Percentiles rank a stretch among this genome's conserved stretches.
These are phyloP conservation scores for Gracilaria domingensis DNA, from an alignment of 23 red algal genomes.

Conservation along the genomic window DNA sequence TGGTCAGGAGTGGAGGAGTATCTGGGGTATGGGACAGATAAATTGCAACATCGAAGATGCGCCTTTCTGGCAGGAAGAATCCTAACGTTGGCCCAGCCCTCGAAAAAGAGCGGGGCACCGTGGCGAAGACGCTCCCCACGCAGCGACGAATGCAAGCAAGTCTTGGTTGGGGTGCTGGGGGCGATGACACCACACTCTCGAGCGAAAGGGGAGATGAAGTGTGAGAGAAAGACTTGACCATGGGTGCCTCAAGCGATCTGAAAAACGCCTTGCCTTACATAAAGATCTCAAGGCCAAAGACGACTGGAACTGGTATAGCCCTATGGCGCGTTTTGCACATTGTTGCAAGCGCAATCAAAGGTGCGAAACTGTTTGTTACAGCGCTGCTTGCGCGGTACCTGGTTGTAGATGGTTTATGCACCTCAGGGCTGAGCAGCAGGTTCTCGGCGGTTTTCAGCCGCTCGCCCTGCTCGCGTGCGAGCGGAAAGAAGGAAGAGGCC, in stretches of 20 bases:
- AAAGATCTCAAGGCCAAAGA: too few species aligned
- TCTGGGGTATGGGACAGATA: slow-evolving; percentile 27
- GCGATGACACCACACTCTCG: background rate
- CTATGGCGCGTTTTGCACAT: too few species aligned
- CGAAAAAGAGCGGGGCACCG: slow-evolving; percentile 47
- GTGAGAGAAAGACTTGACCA: slow-evolving; percentile 59
- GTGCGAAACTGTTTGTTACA: too few species aligned
- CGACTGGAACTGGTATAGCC: too few species aligned
- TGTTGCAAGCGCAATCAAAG: too few species aligned
- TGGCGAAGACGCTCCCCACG: slow-evolving; percentile 51
- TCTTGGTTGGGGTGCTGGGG: slow-evolving; percentile 1
- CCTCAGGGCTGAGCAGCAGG: background rate
- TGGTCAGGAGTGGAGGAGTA: slow-evolving; percentile 42
- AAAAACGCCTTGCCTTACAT: too few species aligned
- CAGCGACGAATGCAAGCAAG: background rate
- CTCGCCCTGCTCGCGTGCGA: background rate
- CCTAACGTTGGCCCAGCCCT: slow-evolving; percentile 57
- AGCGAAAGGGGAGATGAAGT: slow-evolving; percentile 50
- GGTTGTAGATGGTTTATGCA: background rate
- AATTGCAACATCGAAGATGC: slow-evolving; percentile 41
- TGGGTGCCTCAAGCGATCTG: background rate
- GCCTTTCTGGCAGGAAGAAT: slow-evolving; percentile 15
- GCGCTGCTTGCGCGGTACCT: background rate
- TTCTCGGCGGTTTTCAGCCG: background rate
- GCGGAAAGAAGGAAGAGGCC: background rate